A percentile compares a stretch with the other conserved stretches of the same genome.
phyloP scores from a whole-genome alignment of 768 basidiomycete genomes.

The Astraeus odoratus region DNA sequence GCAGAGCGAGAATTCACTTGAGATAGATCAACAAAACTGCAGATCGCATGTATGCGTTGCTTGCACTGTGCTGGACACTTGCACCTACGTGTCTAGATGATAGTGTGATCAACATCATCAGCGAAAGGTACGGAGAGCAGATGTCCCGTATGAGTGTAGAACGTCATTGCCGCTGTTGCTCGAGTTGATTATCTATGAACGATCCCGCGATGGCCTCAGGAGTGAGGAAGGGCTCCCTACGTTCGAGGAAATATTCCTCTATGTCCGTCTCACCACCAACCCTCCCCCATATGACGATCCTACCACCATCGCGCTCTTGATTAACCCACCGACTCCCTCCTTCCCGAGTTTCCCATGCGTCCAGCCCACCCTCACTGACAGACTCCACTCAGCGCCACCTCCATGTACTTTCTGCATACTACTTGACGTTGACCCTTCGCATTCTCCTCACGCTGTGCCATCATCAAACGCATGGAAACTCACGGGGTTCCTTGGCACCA shows the following conservation, averaged over 20 bases:
- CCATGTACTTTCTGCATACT: slow-evolving; percentile 76
- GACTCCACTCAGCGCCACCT: slow-evolving; percentile 86
- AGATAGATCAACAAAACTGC: slow-evolving; percentile 91
- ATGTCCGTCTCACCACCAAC: slow-evolving; percentile 90
- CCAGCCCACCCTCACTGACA: slow-evolving; percentile 1
- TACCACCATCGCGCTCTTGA: slow-evolving; percentile 47
- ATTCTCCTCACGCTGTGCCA: slow-evolving; percentile 92
- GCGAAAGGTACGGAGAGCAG: slow-evolving; percentile 92
- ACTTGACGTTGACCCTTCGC: slow-evolving; percentile 73
- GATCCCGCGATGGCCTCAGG: background rate
- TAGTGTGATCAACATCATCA: slow-evolving; percentile 87
- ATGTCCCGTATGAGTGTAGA: slow-evolving; percentile 82
- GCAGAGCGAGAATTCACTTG: background rate
- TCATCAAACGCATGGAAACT: slow-evolving; percentile 88
- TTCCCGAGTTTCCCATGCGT: slow-evolving; percentile 26
- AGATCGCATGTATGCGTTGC: slow-evolving; percentile 95
- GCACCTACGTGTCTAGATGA: slow-evolving; percentile 92
- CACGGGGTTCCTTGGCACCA: slow-evolving; percentile 74
- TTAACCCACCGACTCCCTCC: slow-evolving; percentile 32
- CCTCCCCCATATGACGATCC: slow-evolving; percentile 89
- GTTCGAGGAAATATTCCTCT: slow-evolving; percentile 89
- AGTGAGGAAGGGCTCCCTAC: slow-evolving; percentile 68
- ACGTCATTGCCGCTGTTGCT: no score
- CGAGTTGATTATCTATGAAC: background rate
- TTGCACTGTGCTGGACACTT: slow-evolving; percentile 88